Conservation (phyloP, 139 green algal species). For the Diplosphaera chodatii region DNA sequence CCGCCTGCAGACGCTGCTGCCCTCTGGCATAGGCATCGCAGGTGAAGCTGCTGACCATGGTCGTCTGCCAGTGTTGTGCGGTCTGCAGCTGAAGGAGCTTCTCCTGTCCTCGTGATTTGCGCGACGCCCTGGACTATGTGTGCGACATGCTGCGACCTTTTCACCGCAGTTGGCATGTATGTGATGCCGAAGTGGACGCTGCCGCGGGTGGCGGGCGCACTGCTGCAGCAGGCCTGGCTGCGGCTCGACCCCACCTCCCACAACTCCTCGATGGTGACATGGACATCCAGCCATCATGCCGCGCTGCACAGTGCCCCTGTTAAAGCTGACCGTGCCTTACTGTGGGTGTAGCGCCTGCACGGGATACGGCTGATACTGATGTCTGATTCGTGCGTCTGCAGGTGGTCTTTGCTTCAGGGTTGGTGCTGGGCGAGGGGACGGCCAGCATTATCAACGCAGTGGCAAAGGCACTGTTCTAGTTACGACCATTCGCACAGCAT, state of each 20-base stretch:
- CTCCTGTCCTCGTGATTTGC: no score
- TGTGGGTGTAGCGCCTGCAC: no score
- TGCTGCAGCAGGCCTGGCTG: constrained; percentile 34
- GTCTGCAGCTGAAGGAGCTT: no score
- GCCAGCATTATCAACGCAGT: constrained; percentile 37
- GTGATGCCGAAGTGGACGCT: constrained; percentile 38
- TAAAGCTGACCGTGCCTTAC: no score
- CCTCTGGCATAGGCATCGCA: not conserved
- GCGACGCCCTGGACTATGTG: no score
- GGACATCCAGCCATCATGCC: not conserved
- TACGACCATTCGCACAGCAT: no score
- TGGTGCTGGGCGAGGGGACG: constrained; percentile 58
- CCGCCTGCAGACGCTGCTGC: not conserved
- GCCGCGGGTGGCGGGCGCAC: constrained; percentile 36
- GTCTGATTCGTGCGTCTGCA: not conserved
- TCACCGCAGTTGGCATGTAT: constrained; percentile 45
- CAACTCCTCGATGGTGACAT: not conserved
- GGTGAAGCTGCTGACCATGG: not conserved
- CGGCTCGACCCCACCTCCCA: not conserved
- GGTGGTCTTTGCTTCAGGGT: constrained; percentile 46
- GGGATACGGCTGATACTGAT: no score
- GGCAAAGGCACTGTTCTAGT: constrained; percentile 13
- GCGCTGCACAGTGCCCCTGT: no score
- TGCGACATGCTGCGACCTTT: not conserved
- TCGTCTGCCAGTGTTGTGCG: no score